Evolutionary conservation across 1,284 basidiomycete genomes (phyloP).

Genomic region (Xanthoconium separans): DNA sequence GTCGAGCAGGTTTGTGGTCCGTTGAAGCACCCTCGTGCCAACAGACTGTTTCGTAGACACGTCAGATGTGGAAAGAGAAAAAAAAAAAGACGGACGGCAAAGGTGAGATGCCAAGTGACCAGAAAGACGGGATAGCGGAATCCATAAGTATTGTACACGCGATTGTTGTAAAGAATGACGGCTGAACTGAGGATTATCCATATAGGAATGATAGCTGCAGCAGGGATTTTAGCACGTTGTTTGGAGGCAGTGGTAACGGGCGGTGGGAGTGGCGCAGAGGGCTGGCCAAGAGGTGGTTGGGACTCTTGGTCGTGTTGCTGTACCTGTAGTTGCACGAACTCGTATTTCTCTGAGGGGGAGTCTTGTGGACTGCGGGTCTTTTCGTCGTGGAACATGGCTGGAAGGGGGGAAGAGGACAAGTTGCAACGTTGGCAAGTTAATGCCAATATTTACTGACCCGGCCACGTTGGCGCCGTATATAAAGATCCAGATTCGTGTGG

Average conservation of each 20-base stretch:
- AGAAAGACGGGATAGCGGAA: constrained; percentile 89
- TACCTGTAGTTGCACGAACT: constrained; percentile 18
- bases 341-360: constrained; percentile 18
- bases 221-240: constrained; percentile 40
- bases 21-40: constrained; percentile 86
- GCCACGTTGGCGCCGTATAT: too few species aligned
- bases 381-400: constrained; percentile 24
- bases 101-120: constrained; percentile 84
- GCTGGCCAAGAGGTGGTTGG: neutral
- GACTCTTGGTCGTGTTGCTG: constrained; percentile 18
- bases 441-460: too few species aligned
- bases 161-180: constrained; percentile 98
- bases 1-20: constrained; percentile 88
- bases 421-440: too few species aligned
- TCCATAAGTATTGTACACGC: constrained; percentile 79
- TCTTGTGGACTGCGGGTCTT: constrained; percentile 14
- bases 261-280: constrained; percentile 20
- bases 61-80: constrained; percentile 1
- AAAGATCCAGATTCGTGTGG: too few species aligned
- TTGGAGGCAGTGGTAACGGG: constrained; percentile 27
- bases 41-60: constrained; percentile 54
- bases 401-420: neutral
- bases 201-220: constrained; percentile 74
- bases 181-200: constrained; percentile 90
- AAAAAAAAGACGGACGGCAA: constrained; percentile 59